These are phyloP conservation scores for Hortiboletus campestris DNA, from an alignment of 768 basidiomycete species.

Conservation along the genomic window DNA sequence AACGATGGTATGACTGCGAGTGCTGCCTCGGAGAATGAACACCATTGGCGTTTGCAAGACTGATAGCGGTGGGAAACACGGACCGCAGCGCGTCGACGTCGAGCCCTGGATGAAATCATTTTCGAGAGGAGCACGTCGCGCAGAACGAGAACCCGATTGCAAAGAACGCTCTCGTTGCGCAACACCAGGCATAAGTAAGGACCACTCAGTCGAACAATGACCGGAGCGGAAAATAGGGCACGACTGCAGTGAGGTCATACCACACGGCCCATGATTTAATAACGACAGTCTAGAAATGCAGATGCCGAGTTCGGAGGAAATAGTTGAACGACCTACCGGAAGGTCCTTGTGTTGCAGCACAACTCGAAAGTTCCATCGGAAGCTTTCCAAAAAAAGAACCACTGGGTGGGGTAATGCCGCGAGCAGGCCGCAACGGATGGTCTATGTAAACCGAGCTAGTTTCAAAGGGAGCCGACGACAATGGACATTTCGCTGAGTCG, in stretches of 20 bases:
- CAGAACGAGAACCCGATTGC: not conserved
- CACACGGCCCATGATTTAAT: not conserved
- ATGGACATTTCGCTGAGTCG: not conserved
- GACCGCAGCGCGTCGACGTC: not conserved
- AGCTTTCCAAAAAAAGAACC: conserved; percentile 13
- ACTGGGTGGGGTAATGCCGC: conserved; percentile 11
- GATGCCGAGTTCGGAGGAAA: not conserved
- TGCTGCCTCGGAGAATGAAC: not conserved
- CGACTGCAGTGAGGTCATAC: conserved; percentile 10
- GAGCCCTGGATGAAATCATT: not conserved
- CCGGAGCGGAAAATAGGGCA: not conserved
- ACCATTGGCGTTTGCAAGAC: not conserved
- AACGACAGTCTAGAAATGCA: not conserved
- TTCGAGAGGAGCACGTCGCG: not conserved
- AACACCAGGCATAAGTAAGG: not conserved
- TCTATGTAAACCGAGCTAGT: conserved; percentile 8
- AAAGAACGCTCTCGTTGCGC: not conserved
- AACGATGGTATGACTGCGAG: not conserved
- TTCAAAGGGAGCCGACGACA: not conserved
- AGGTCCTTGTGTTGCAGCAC: conserved; percentile 8
- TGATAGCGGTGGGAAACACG: not conserved
- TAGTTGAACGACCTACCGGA: not conserved
- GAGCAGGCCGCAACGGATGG: not conserved
- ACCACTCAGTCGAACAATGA: not conserved
- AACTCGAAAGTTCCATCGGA: conserved; percentile 23